A percentile compares a stretch with the other conserved stretches of the same genome.
Conservation (phyloP, 148 eudicot species). For the Beta vulgaris region DNA sequence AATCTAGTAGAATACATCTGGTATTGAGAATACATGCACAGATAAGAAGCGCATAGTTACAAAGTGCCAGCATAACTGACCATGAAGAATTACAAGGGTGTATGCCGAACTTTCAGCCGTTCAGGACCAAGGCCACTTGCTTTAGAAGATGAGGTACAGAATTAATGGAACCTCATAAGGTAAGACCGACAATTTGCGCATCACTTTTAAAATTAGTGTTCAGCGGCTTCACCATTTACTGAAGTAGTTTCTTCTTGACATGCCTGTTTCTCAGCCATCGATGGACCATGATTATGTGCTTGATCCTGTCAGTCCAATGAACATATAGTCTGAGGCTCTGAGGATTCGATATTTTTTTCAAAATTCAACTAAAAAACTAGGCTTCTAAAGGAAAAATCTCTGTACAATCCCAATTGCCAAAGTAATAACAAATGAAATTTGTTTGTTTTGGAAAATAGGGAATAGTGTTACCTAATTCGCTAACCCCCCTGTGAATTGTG, state of each 20-base stretch:
- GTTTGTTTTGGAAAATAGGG: too few species aligned
- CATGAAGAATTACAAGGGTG: constrained; percentile 20
- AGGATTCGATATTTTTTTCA: neutral
- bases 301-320: constrained; percentile 38
- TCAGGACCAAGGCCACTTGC: constrained; percentile 17
- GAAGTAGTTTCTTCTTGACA: constrained; percentile 40
- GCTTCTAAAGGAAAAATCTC: neutral
- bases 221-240: constrained; percentile 29
- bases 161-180: neutral
- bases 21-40: constrained; percentile 7
- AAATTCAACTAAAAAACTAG: neutral
- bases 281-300: constrained; percentile 29
- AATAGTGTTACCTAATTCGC: too few species aligned
- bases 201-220: constrained; percentile 26
- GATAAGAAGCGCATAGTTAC: constrained; percentile 7
- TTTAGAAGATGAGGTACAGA: constrained; percentile 5
- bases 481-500: too few species aligned
- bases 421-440: too few species aligned
- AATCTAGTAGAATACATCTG: constrained; percentile 16
- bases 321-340: neutral
- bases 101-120: constrained; percentile 17
- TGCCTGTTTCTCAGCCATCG: constrained; percentile 31
- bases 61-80: constrained; percentile 29
- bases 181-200: neutral
- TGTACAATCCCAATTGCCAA: neutral